Percentiles rank a stretch among this genome's conserved stretches.
Conservation (phyloP, 208 protist genomes). For the Blastocrithidia nonstop region DNA sequence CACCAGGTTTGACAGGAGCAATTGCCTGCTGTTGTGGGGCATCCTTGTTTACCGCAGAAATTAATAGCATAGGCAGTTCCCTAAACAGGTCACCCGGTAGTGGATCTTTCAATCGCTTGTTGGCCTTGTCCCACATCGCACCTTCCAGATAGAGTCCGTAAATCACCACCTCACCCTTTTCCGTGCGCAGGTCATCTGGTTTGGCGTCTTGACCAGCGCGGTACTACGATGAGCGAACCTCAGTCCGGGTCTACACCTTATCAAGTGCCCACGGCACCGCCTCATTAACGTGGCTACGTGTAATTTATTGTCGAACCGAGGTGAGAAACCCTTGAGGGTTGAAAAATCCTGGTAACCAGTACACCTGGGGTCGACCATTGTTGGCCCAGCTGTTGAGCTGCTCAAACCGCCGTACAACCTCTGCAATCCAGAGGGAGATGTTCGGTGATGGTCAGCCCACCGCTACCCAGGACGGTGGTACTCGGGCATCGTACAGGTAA, state of each 20-base stretch:
- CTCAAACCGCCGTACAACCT: slow-evolving; percentile 88
- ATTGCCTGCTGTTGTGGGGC: slow-evolving; percentile 38
- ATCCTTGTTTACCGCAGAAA: slow-evolving; percentile 86
- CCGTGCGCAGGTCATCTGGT: slow-evolving; percentile 74
- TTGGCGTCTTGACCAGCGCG: slow-evolving; percentile 84
- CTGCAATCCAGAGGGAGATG: slow-evolving; percentile 95
- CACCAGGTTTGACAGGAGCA: slow-evolving; percentile 39
- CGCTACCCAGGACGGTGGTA: slow-evolving; percentile 91
- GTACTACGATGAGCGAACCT: slow-evolving; percentile 89
- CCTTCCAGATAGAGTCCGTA: slow-evolving; percentile 97
- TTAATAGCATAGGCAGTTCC: slow-evolving; percentile 92
- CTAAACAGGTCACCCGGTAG: slow-evolving; percentile 90
- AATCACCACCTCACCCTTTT: slow-evolving; percentile 94
- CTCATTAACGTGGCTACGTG: slow-evolving; percentile 80
- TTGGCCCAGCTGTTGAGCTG: slow-evolving; percentile 91
- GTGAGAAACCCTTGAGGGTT: slow-evolving; percentile 98
- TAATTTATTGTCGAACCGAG: slow-evolving; percentile 95
- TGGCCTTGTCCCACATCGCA: slow-evolving; percentile 91
- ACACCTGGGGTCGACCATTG: slow-evolving; percentile 85
- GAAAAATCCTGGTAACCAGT: slow-evolving; percentile 98
- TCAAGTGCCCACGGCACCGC: slow-evolving; percentile 93
- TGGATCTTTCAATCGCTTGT: slow-evolving; percentile 87
- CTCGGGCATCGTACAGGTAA: slow-evolving; percentile 92
- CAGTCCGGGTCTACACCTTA: slow-evolving; percentile 88
- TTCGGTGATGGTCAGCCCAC: slow-evolving; percentile 91